Base-by-base conservation (phyloP, 129 eudicot species). In the Smallanthus sonchifolius region DNA sequence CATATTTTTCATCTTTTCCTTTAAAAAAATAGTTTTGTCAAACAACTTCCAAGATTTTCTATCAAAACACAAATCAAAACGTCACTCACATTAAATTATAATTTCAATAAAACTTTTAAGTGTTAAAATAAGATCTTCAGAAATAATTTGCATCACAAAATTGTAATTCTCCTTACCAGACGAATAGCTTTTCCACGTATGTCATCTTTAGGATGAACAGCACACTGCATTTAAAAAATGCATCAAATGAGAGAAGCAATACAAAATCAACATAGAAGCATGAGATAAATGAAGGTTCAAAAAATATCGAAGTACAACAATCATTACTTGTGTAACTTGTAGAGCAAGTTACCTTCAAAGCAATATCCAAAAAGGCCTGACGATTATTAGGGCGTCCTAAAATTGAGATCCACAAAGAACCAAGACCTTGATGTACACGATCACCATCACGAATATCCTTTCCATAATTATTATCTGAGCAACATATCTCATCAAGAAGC, bases 341-440 rank as follows among this genome's bases (percentile, higher is more conserved):
- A 38, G 28, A 54, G 28, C 35, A 16, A 15, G 5, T 67, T 67
- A 95, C 99, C 99, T 87, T 91, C 83, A 95, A 83, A 56, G 89
- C 97, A 6, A 95, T 91, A 84, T 89, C 89, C 80, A 95, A 80
- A 69, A 93, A 88, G 61, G 90, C 86, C 74, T 85, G 88, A 20
- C 97, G 90, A 68, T 78, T 69, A 10, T 68, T 77, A 10, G 97
- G 97, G 40, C 97, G 96, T 9, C 88, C 88, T 57, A 91, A 32
- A 81, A 95, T 88, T 72, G 88, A 85, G 84, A 81, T 84, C 99
- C 99, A 95, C 49, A 87, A 85, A 57, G 92, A 86, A 49, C 99
- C 99, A 78, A 95, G 97, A 63, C 99, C 99, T 83, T 95, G 99
- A 42, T 89, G 87, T 67, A 91, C 91, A 62, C 96, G 97, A 75